Evolutionary conservation across 306 rosid genomes (phyloP).

Genomic region (Ceratonia siliqua): DNA sequence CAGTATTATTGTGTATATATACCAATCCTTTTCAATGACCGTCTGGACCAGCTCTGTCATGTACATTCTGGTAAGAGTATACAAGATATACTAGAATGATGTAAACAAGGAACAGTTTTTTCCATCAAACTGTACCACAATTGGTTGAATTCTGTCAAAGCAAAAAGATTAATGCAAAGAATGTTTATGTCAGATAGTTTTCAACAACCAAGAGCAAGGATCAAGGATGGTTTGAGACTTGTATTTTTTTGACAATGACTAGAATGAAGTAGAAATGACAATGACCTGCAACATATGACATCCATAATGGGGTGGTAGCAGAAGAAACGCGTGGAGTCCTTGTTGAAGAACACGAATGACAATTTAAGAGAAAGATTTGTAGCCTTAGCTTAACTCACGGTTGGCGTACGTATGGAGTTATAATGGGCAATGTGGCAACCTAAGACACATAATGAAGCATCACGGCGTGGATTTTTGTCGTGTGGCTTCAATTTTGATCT

Average conservation of each 20-base stretch:
- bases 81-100: not conserved
- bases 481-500: constrained; percentile 14
- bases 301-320: constrained; percentile 31
- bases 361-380: constrained; percentile 1
- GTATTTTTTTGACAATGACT: constrained; percentile 18
- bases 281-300: constrained; percentile 24
- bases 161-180: constrained; percentile 11
- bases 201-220: not conserved
- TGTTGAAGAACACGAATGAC: constrained; percentile 27
- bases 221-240: not conserved
- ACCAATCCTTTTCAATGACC: constrained; percentile 27
- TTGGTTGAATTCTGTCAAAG: not conserved
- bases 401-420: constrained; percentile 10
- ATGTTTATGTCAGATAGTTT: constrained; percentile 28
- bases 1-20: not conserved
- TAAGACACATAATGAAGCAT: constrained; percentile 22
- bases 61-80: not conserved
- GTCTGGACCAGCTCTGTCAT: not conserved
- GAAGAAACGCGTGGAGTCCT: constrained; percentile 44
- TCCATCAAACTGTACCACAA: constrained; percentile 20
- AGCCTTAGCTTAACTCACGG: constrained; percentile 40
- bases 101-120: constrained; percentile 4
- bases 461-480: not conserved
- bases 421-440: constrained; percentile 46
- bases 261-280: constrained; percentile 9